A percentile compares a stretch with the other conserved stretches of the same genome.
phyloP scores from a whole-genome alignment of 164 flowering plant genomes.

The Magnolia officinalis region DNA sequence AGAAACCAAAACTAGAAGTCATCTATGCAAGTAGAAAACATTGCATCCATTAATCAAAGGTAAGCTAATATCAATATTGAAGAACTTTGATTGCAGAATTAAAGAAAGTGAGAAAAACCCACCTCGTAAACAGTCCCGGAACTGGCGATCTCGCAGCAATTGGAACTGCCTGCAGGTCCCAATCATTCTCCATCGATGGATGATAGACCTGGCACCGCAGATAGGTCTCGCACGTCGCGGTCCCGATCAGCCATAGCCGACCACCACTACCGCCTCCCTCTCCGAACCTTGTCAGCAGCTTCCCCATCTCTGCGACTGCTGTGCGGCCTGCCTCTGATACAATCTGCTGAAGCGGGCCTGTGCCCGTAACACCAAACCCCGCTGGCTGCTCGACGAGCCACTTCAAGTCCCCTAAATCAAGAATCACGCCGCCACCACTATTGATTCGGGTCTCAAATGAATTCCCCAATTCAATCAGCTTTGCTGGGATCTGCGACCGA shows the following conservation, averaged over 20 bases:
- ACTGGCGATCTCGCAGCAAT: conserved; percentile 63
- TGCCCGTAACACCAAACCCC: conserved; percentile 26
- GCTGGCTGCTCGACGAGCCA: conserved; percentile 84
- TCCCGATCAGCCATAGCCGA: conserved; percentile 76
- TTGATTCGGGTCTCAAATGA: conserved; percentile 43
- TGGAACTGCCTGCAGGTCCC: conserved; percentile 94
- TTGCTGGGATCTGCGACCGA: conserved; percentile 29
- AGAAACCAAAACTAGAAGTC: too few relatives aligned
- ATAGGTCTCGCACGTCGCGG: conserved; percentile 94
- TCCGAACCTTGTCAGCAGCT: conserved; percentile 49
- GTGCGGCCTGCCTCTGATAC: conserved; percentile 49
- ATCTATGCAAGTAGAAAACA: too few relatives aligned
- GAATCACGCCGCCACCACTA: conserved; percentile 48
- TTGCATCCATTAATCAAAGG: too few relatives aligned
- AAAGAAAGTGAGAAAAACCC: conserved; percentile 1
- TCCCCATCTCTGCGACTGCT: conserved; percentile 70
- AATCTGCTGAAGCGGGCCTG: conserved; percentile 28
- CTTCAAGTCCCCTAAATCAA: conserved; percentile 85
- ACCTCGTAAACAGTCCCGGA: conserved; percentile 78
- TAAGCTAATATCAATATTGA: background rate
- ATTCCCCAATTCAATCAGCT: conserved; percentile 48
- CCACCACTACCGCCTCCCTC: conserved; percentile 20
- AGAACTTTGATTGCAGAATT: background rate
- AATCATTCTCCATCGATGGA: conserved; percentile 82
- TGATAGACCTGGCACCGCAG: conserved; percentile 90